Evolutionary conservation across 2,329 filamentous ascomycete species (phyloP), one percentile per base, ranked within the genome.

Genomic region (Fusarium sulawesiense): DNA sequence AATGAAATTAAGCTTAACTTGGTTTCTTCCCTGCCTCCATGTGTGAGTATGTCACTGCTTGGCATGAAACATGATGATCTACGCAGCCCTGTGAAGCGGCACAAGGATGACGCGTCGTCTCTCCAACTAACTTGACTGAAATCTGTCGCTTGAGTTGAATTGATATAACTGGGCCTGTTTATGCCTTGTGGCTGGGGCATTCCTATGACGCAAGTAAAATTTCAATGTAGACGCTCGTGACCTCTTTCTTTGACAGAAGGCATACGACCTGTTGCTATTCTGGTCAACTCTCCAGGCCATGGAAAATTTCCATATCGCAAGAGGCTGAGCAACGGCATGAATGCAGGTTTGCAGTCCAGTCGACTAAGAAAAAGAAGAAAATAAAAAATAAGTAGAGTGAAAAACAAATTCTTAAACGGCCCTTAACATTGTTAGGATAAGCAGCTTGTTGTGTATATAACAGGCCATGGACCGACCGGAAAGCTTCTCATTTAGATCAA

Each of bases 191-290:
- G 65, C 65, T 70, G 32, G 20, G 60, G 41, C 10, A 42, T 44
- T 58, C 45, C 49, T 45, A 53, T 70, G 62, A 70, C 62, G 66
- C 46, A 51, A 34, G 34, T 42, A 49, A 25, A 18, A 42, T 18
- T 11, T 30, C 3, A 2, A 12, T 21, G 8, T 3, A 30, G 37
- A 40, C 4, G 18, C 30, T 23, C 12, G 20, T 29, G n/a, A 7
- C 21, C 27, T 30, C 18, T 34, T 40, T 12, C 23, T 10, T 41
- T 45, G 40, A 29, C 11, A 37, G 21, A 27, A 30, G 40, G 23
- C 64, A 72, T 64, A 60, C 71, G 71, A 71, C 68, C 46, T 64
- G 69, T 71, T 74, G 16, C 71, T 74, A 74, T 73, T 73, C 59
- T 53, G 13, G 61, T 59, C 23, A 41, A 40, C 45, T n/a, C 7